Conservation (phyloP, 768 basidiomycete genomes). For the Russula lepida region DNA sequence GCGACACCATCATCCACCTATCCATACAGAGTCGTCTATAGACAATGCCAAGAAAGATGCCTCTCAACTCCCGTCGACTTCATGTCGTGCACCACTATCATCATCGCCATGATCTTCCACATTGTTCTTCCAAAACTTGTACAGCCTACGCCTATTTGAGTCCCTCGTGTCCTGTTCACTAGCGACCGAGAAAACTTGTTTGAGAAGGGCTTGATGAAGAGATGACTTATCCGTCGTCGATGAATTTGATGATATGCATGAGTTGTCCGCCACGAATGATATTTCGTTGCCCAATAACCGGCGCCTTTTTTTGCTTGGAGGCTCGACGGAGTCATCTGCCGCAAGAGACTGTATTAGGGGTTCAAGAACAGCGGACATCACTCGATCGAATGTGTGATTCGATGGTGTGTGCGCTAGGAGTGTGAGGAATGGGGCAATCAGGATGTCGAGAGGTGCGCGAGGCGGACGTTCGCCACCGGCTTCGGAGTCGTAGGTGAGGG, state of each 20-base stretch:
- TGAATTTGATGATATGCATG: constrained; percentile 40
- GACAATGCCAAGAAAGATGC: background rate
- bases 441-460: constrained; percentile 43
- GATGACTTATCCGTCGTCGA: constrained; percentile 26
- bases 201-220: constrained; percentile 51
- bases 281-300: constrained; percentile 37
- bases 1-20: background rate
- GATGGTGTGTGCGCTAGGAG: constrained; percentile 63
- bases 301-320: constrained; percentile 39
- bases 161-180: constrained; percentile 68
- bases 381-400: constrained; percentile 59
- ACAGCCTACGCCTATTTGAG: constrained; percentile 74
- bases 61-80: constrained; percentile 11
- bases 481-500: constrained; percentile 26
- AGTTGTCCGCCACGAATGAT: constrained; percentile 42
- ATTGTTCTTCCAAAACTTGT: constrained; percentile 63
- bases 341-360: constrained; percentile 57
- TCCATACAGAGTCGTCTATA: background rate
- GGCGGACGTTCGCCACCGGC: constrained; percentile 22
- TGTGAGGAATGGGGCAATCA: constrained; percentile 62
- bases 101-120: constrained; percentile 40
- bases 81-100: background rate
- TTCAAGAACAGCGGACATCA: constrained; percentile 57
- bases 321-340: constrained; percentile 28
- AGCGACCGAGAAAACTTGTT: constrained; percentile 63